Evolutionary conservation across 1,284 basidiomycete species (phyloP), one percentile per base, ranked within the genome.

Genomic region (Mycena citricolor): DNA sequence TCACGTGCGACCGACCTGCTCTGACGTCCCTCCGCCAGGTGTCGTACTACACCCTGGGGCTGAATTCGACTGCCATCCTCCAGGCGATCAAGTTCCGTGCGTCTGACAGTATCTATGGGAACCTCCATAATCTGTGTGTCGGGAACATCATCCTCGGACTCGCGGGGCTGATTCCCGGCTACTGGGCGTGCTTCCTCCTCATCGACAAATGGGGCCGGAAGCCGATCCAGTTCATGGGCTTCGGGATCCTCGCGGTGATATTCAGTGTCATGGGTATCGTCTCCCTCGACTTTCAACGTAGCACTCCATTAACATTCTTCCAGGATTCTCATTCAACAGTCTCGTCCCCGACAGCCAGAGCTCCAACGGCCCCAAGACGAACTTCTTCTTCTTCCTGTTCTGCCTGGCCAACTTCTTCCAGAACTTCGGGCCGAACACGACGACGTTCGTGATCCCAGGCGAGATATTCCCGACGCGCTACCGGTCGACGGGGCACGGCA

Each of bases 401-500:
- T 81, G 79, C 61, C 65, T 83, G 43, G 65, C 79, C 37, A 75
- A 72, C 52, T 72, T 55, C 73, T 74, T 53, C 34, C 34, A 71
- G 26, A 49, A 48, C 32, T 52, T 37, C 21, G 47, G 47, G 2
- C 77, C 83, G 40, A 86, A 86, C 67, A 74, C 77, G 1, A 86
- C 82, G 3, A 86, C 83, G n/a, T 87, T 73, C 59, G 61, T 52
- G 49, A 43, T 42, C 54, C 64, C 16, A 30, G 81, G 80, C 59
- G 78, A 43, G 70, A 64, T 31, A 52, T 29, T 49, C 31, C 29
- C 84, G 2, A 86, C 85, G 8, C 75, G 83, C 24, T 84, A 84
- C 68, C 68, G 83, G 29, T 78, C 79, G 3, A 84, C 82, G 5
- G 79, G 76, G 4, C 82, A 86, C 62, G 83, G 83, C 55, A 83